Base-by-base conservation (phyloP, 1,139 yeast genomes). In the Candida neerlandica region DNA sequence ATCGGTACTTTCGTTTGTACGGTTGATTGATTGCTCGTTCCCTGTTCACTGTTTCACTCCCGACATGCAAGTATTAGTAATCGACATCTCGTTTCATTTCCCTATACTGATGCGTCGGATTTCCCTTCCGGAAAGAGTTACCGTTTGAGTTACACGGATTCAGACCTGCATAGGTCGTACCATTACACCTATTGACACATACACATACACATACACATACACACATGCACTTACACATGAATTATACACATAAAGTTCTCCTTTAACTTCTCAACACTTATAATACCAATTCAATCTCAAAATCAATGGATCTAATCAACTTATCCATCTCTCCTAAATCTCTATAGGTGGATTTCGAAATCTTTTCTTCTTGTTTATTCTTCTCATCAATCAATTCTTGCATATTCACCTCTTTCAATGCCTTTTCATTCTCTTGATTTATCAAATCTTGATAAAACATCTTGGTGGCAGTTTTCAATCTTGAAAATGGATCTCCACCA, bases 381-480 rank as follows among this genome's bases (percentile, higher is more conserved):
- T 74, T 75, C 53, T 74, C 76, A 12, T 70, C 69, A 51, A 75
- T 56, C 56, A 67, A 55, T 33, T 61, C 62, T 45, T 70, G 70
- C 51, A 69, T 69, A 51, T 73, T 72, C 4, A 78, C 78, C 55
- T 73, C 77, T 23, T 66, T 64, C 44, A 73, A 58, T 1, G 81
- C 81, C 63, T 69, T 72, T 54, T 73, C 76, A 58, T 76, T 76
- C 50, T 76, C 80, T 49, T 69, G 67, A 48, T 73, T 73, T 30
- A 72, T 70, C 51, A 76, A 63, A 53, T 75, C 79, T 55, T 76
- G 78, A 59, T 92, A 91, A 67, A 90, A 92, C 54, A 90, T 85
- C 62, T 89, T 82, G 0, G 97, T 89, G 52, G 84, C 85, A 0
- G 97, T 92, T 65, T 90, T 86, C 62, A 94, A 79, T 65, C 98